Evolutionary conservation across 1,139 yeast species (phyloP).

Genomic region (Blastobotrys buckinghamii): DNA sequence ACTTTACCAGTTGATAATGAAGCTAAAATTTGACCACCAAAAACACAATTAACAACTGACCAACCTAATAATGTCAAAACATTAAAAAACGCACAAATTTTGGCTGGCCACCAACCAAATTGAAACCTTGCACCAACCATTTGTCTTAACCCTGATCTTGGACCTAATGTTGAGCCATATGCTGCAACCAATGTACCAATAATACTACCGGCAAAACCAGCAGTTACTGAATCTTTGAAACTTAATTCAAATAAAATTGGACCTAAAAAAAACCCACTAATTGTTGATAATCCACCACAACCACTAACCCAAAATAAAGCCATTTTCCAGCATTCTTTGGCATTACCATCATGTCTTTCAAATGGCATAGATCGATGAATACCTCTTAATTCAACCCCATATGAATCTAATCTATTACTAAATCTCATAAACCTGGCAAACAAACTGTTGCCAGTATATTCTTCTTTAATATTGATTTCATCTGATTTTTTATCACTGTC

Average conservation of each 20-base stretch:
- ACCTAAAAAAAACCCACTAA: slow-evolving; percentile 74
- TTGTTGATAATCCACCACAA: slow-evolving; percentile 76
- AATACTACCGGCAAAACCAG: slow-evolving; percentile 57
- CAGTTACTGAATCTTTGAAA: slow-evolving; percentile 52
- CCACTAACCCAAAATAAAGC: slow-evolving; percentile 80
- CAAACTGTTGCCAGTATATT: slow-evolving; percentile 10
- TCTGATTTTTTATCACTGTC: neutral
- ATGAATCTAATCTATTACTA: slow-evolving; percentile 39
- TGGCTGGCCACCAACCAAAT: slow-evolving; percentile 81
- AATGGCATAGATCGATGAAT: slow-evolving; percentile 70
- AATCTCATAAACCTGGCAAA: slow-evolving; percentile 26
- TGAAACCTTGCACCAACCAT: slow-evolving; percentile 76
- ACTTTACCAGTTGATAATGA: slow-evolving; percentile 57
- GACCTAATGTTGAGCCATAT: slow-evolving; percentile 79
- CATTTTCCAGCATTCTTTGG: slow-evolving; percentile 51
- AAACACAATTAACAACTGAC: slow-evolving; percentile 78
- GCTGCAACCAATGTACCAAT: slow-evolving; percentile 74
- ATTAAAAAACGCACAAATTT: slow-evolving; percentile 61
- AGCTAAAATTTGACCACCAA: slow-evolving; percentile 76
- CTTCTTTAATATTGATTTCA: slow-evolving; percentile 1
- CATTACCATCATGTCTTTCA: slow-evolving; percentile 48
- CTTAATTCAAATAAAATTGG: slow-evolving; percentile 65
- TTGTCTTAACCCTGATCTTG: slow-evolving; percentile 79
- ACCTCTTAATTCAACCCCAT: slow-evolving; percentile 74
- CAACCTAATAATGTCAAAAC: slow-evolving; percentile 79